Evolutionary conservation across 495 filamentous ascomycete genomes (phyloP).

Genomic region (Neurospora tetrasperma): DNA sequence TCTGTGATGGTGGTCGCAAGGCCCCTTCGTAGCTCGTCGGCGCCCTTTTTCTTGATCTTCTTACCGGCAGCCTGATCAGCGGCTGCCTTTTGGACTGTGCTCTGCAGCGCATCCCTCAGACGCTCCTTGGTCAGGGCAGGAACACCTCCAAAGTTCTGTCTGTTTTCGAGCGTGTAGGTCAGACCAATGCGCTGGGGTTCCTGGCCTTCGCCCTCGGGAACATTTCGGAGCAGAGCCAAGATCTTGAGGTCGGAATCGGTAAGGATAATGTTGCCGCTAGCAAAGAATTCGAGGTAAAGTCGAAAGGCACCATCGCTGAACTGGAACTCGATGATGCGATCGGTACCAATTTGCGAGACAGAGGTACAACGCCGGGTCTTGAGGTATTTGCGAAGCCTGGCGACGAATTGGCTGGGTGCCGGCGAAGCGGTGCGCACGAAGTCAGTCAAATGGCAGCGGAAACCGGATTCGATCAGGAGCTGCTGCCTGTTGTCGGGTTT

Average conservation of each 20-base stretch:
- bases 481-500: conserved; percentile 81
- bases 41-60: conserved; percentile 64
- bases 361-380: conserved; percentile 76
- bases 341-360: conserved; percentile 79
- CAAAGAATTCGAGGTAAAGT: conserved; percentile 91
- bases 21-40: conserved; percentile 65
- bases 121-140: conserved; percentile 64
- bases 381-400: conserved; percentile 72
- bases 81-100: conserved; percentile 45
- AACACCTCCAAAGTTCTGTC: conserved; percentile 70
- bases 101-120: conserved; percentile 57
- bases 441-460: conserved; percentile 86
- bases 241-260: conserved; percentile 74
- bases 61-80: conserved; percentile 41
- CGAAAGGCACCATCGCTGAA: conserved; percentile 86
- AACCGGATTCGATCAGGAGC: conserved; percentile 86
- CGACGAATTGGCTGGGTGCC: conserved; percentile 73
- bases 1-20: conserved; percentile 76
- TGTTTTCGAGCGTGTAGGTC: conserved; percentile 67
- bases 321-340: conserved; percentile 82
- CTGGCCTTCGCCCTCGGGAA: conserved; percentile 59
- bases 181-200: conserved; percentile 68
- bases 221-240: conserved; percentile 68
- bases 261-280: conserved; percentile 81
- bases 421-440: conserved; percentile 79